Base-by-base conservation (phyloP, 768 basidiomycete species). In the Amanita thiersii region DNA sequence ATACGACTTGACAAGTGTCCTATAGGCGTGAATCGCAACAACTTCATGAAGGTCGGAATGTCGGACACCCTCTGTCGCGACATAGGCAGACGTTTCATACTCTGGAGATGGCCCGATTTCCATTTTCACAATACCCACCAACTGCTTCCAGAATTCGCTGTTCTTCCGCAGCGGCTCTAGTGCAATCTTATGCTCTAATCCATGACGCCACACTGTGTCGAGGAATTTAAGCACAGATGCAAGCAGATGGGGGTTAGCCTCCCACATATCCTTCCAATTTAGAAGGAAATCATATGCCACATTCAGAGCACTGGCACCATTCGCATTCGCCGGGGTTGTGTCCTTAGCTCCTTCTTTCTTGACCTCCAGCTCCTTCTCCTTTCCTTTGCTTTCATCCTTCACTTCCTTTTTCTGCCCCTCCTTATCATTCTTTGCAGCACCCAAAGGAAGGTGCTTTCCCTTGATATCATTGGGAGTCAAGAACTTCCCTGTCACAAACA, bases 401-500 rank as follows among this genome's bases (percentile, higher is more conserved):
- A 47, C 58, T 29, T 63, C 61, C n/a, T 54, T 60, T 37, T 61
- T 63, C 2, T n/a, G n/a, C n/a, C 56, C 63, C 49, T 65, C 59
- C 28, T 60, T 59, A 5, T 55, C 62, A 12, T 37, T 21, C 20
- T 29, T 29, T 9, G 30, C 9, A 26, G 23, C 26, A 28, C 7
- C 26, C 6, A 10, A 4, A 33, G 15, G 5, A 18, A 37, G n/a
- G n/a, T n/a, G n/a, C 44, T 64, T 68, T 1, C 63, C 67, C 51
- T 69, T 73, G 40, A 59, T 42, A 26, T 63, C 59, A 26, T 46
- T 53, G 2, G 76, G 72, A 3, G 70, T 60, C 37, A 71, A 72
- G 49, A 87, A 82, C 30, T 76, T 72, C 2, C 89, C 90, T 0
- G 78, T 72, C 23, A 92, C 80, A 45, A 92, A 80, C 19, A 96